Percentiles rank a stretch among this genome's conserved stretches.
These are phyloP conservation scores for Stagonosporopsis vannaccii DNA, from an alignment of 2,329 filamentous ascomycete species.

Conservation along the genomic window DNA sequence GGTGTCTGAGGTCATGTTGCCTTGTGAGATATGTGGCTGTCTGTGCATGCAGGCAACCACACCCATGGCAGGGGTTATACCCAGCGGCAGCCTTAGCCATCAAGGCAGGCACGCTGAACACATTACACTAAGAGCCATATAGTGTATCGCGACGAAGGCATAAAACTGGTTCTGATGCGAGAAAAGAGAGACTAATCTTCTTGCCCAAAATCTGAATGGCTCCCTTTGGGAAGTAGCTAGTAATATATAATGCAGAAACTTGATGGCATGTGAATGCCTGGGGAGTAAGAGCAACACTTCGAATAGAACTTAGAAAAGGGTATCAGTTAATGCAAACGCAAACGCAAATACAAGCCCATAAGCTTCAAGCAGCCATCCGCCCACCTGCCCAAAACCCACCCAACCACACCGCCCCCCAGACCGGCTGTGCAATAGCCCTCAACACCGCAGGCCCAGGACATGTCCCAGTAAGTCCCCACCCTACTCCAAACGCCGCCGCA, in stretches of 20 bases:
- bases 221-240: neutral
- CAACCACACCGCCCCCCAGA: conserved; percentile 58
- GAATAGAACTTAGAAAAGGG: neutral
- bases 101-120: neutral
- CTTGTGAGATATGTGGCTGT: neutral
- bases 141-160: neutral
- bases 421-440: conserved; percentile 55
- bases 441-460: conserved; percentile 62
- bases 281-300: neutral
- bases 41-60: conserved; percentile 17
- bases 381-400: conserved; percentile 56
- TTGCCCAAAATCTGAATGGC: neutral
- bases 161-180: neutral
- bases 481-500: conserved; percentile 58
- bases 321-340: conserved; percentile 1
- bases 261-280: neutral
- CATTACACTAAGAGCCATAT: neutral
- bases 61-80: neutral
- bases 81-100: neutral
- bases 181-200: neutral
- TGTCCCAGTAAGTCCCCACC: conserved; percentile 60
- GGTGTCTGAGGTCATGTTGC: neutral
- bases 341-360: neutral
- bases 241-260: neutral
- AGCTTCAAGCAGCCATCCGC: neutral